Evolutionary conservation across 108 stramenopile genomes (phyloP), one percentile per base, ranked within the genome.

Genomic region (Pseudonitzschia multistriata): DNA sequence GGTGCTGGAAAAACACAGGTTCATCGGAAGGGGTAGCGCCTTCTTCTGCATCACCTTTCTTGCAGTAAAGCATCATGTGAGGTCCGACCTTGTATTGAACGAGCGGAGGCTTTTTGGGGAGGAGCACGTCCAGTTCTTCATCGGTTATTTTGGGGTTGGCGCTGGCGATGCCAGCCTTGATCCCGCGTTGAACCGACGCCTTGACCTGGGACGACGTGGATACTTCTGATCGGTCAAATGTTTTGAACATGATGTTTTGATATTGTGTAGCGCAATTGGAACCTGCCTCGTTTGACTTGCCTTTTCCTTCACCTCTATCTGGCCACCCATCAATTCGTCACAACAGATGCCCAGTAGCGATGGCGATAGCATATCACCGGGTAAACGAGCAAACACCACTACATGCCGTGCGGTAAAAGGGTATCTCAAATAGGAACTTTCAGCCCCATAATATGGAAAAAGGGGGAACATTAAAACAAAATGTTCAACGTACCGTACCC

Each of bases 21-120:
- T 92, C 90, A 35, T 93, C 79, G 28, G 78, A 66, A 17, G 84
- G 77, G 49, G 79, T 81, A 29, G 24, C 29, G n/a, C 73, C 67
- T 39, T 67, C 71, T 62, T 79, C 79, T n/a, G 57, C 74, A 13
- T 74, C 85, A 11, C 76, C 55, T 35, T 77, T 79, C 48, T 78
- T 74, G 67, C 89, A 93, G 73, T 90, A 93, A 0, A 94, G 62
- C 87, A 90, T 89, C 63, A 94, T 36, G 76, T 91, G 87, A 29
- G 86, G 81, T 7, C 88, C 87, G 27, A 87, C 81, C 71, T 96
- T 96, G 79, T 91, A 92, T 66, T 91, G 89, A 1, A 90, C 81
- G 3, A 94, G 79, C 1, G 92, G 90, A 8, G 79, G 72, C 65
- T 96, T 96, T 76, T 98, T 97, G 10, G 97, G 97, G 4, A 98